phyloP scores from a whole-genome alignment of 78 protist genomes.

The Anaeramoeba flamelloides region DNA sequence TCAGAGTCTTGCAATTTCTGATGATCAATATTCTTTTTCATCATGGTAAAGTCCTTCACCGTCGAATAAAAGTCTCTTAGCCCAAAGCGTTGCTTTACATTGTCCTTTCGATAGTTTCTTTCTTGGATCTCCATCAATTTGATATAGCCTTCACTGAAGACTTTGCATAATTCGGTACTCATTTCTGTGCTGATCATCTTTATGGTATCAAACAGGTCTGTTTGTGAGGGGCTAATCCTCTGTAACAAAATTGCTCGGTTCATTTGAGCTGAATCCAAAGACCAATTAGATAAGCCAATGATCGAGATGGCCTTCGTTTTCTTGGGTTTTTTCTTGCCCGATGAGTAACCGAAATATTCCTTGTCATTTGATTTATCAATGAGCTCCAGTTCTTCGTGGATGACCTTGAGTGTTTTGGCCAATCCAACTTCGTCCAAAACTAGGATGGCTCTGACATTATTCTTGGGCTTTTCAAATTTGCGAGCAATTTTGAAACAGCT shows the following conservation, averaged over 20 bases:
- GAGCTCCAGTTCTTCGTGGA: background rate
- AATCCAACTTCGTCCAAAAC: background rate
- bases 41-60: no score
- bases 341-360: no score
- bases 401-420: background rate
- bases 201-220: background rate
- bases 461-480: no score
- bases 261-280: background rate
- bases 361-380: background rate
- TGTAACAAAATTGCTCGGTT: background rate
- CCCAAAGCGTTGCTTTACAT: no score
- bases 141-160: background rate
- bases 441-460: background rate
- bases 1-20: no score
- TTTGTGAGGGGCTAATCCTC: background rate
- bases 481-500: background rate
- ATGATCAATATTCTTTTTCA: no score
- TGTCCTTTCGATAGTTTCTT: no score
- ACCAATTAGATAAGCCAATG: background rate
- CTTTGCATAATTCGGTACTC: background rate
- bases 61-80: background rate
- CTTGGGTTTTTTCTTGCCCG: no score
- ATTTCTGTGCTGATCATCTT: no score
- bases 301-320: background rate
- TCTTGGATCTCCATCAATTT: background rate